phyloP scores from a whole-genome alignment of 2,329 filamentous ascomycete genomes.

The Fusarium albosuccineum region DNA sequence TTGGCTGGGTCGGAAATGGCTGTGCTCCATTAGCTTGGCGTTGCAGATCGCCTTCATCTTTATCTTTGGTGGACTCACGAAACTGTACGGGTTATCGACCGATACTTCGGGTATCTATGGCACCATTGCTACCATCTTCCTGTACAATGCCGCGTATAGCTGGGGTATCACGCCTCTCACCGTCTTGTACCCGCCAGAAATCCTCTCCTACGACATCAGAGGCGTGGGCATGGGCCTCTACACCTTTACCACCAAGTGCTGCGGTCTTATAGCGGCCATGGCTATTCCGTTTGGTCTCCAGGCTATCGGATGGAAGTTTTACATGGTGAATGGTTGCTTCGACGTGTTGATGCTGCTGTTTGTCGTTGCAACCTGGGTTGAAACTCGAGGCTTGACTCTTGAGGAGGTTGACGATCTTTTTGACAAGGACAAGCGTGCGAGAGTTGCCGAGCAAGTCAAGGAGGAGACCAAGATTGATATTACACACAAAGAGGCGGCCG shows the following conservation, averaged over 20 bases:
- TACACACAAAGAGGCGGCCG: background rate
- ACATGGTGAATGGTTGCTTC: conserved; percentile 44
- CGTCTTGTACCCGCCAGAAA: conserved; percentile 61
- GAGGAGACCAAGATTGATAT: conserved; percentile 1
- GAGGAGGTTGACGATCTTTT: conserved; percentile 44
- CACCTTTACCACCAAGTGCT: conserved; percentile 31
- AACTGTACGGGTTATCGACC: conserved; percentile 41
- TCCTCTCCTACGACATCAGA: conserved; percentile 62
- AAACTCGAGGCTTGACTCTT: conserved; percentile 37
- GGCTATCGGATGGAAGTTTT: conserved; percentile 41
- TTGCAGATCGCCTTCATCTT: conserved; percentile 15
- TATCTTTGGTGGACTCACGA: conserved; percentile 19
- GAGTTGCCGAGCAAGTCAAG: conserved; percentile 2
- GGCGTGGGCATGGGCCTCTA: conserved; percentile 49
- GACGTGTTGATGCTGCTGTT: background rate
- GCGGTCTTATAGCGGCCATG: conserved; percentile 27
- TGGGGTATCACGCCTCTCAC: conserved; percentile 48
- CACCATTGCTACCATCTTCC: conserved; percentile 61
- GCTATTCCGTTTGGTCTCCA: conserved; percentile 32
- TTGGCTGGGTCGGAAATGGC: conserved; percentile 26
- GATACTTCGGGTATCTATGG: conserved; percentile 50
- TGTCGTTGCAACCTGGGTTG: conserved; percentile 33
- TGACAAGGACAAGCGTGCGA: conserved; percentile 22
- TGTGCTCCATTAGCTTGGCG: conserved; percentile 9
- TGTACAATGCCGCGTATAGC: conserved; percentile 64